These are phyloP conservation scores for Leersia perrieri DNA, from an alignment of 176 grass and related monocot species.

Conservation along the genomic window DNA sequence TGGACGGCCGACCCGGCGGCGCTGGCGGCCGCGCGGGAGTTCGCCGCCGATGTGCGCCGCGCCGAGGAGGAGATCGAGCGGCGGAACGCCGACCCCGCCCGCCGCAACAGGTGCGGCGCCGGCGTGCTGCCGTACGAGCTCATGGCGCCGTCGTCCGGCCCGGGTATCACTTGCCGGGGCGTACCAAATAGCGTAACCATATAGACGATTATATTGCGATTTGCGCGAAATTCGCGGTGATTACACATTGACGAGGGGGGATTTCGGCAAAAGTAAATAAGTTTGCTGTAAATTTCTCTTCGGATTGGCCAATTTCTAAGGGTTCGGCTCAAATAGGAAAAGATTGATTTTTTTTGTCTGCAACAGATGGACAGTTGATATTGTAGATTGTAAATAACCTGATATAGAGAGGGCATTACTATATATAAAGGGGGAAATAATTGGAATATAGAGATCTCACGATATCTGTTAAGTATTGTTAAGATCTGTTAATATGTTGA, in stretches of 20 bases:
- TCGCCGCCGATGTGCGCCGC: constrained; percentile 47
- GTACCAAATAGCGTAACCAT: constrained; percentile 89
- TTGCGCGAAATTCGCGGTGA: not conserved
- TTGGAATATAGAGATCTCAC: not conserved
- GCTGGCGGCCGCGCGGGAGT: constrained; percentile 49
- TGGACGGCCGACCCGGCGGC: constrained; percentile 76
- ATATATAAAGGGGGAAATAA: not conserved
- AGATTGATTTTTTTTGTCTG: constrained; percentile 1
- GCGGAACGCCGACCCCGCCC: constrained; percentile 52
- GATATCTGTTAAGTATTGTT: not conserved
- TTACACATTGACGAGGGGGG: not conserved
- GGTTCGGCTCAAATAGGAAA: constrained; percentile 16
- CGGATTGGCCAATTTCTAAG: constrained; percentile 7
- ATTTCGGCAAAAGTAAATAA: not conserved
- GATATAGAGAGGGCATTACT: not conserved
- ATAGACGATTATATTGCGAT: constrained; percentile 19
- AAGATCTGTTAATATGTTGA: too few species aligned
- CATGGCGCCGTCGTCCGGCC: constrained; percentile 71
- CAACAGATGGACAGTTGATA: not conserved
- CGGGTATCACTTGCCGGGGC: constrained; percentile 85
- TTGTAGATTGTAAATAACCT: constrained; percentile 36
- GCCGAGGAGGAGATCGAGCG: constrained; percentile 77
- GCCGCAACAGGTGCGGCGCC: constrained; percentile 76
- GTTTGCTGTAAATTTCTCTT: not conserved
- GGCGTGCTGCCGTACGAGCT: constrained; percentile 93